Conservation (phyloP, 805 yeast genomes). For the Kluyveromyces lactis region DNA sequence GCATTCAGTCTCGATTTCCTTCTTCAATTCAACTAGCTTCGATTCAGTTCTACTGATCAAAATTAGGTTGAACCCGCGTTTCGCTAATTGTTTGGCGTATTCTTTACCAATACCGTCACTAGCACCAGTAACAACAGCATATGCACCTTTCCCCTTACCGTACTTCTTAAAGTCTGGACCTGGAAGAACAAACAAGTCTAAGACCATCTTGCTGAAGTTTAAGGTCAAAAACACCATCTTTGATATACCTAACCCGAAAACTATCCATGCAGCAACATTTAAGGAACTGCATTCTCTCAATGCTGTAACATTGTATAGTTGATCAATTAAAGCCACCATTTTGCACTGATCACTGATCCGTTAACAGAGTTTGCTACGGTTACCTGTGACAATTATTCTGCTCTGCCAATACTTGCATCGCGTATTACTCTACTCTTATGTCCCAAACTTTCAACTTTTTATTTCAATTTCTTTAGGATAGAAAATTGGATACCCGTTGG, state of each 20-base stretch:
- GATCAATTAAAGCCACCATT: conserved; percentile 13
- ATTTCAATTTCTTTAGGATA: no score
- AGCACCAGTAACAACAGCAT: conserved; percentile 98
- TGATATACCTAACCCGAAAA: conserved; percentile 53
- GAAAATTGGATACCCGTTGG: no score
- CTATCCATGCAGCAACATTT: conserved; percentile 28
- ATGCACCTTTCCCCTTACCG: conserved; percentile 63
- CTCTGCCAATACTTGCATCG: no score
- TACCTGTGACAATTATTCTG: no score
- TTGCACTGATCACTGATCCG: not conserved
- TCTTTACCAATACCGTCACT: conserved; percentile 97
- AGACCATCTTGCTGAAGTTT: conserved; percentile 44
- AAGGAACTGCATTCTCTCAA: conserved; percentile 15
- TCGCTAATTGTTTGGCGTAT: conserved; percentile 77
- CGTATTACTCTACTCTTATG: no score
- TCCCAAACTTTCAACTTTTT: no score
- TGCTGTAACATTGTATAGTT: conserved; percentile 11
- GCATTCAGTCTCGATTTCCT: conserved; percentile 52
- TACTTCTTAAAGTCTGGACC: conserved; percentile 51
- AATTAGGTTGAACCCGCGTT: conserved; percentile 72
- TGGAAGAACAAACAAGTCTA: conserved; percentile 59
- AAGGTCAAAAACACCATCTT: conserved; percentile 46
- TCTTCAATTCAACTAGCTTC: conserved; percentile 59
- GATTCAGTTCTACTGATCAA: conserved; percentile 77
- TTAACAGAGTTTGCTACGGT: no score